Conservation (phyloP, 257 asterid species). For the Solanum virginianum region DNA sequence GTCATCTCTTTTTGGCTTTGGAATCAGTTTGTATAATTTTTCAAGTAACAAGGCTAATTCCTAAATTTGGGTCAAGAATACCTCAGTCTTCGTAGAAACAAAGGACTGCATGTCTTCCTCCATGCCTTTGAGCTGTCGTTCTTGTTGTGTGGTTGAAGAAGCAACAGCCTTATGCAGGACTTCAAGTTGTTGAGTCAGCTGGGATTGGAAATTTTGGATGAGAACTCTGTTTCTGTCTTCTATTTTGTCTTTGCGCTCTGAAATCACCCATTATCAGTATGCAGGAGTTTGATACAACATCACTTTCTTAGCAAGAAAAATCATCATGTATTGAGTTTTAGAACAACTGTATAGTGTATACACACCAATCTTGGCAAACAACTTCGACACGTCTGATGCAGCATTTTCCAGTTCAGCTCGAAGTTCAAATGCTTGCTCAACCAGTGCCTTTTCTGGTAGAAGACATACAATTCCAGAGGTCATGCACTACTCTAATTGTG, state of each 20-base stretch:
- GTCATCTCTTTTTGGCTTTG: not conserved
- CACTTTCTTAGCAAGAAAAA: not conserved
- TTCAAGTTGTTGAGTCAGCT: constrained; percentile 79
- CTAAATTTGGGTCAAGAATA: constrained; percentile 4
- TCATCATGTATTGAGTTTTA: not conserved
- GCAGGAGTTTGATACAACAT: not conserved
- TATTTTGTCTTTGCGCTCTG: constrained; percentile 90
- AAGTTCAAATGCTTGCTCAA: constrained; percentile 84
- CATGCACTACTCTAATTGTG: not conserved
- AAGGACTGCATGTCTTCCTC: constrained; percentile 95
- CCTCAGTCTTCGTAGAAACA: constrained; percentile 79
- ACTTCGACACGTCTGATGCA: constrained; percentile 72
- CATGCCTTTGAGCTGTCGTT: constrained; percentile 75
- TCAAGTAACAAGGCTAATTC: not conserved
- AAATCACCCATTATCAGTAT: constrained; percentile 1
- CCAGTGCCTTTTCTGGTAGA: constrained; percentile 72
- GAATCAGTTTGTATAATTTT: not conserved
- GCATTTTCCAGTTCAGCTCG: constrained; percentile 87
- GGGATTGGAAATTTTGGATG: constrained; percentile 70
- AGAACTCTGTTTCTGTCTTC: constrained; percentile 80
- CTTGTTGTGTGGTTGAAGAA: constrained; percentile 79
- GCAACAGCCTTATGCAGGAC: constrained; percentile 76
- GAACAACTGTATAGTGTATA: not conserved
- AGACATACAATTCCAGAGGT: not conserved
- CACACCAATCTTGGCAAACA: constrained; percentile 91